A percentile compares a stretch with the other conserved stretches of the same genome.
Conservation (phyloP, 495 filamentous ascomycete species). For the Talaromyces liani region DNA sequence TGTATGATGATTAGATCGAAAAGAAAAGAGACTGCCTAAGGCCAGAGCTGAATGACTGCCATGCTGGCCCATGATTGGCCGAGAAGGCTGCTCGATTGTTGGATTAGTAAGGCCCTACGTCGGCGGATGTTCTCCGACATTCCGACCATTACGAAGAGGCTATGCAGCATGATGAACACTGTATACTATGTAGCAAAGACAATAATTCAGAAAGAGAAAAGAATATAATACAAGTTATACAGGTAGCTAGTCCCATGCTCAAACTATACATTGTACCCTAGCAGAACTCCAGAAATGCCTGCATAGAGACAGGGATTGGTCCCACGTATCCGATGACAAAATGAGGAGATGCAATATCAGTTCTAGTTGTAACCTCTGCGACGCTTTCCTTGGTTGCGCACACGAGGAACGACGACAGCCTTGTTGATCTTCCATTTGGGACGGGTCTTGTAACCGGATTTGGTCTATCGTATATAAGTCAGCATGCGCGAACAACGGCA, state of each 20-base stretch:
- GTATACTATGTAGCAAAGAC: no score
- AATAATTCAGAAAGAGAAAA: background rate
- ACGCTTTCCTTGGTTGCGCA: constrained; percentile 70
- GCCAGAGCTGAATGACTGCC: background rate
- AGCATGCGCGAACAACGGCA: constrained; percentile 15
- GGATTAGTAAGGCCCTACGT: background rate
- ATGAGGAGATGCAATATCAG: background rate
- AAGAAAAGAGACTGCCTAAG: background rate
- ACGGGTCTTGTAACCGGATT: constrained; percentile 95
- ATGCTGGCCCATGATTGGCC: background rate
- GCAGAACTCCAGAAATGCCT: background rate
- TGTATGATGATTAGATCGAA: background rate
- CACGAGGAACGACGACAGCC: constrained; percentile 66
- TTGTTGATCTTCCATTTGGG: constrained; percentile 70
- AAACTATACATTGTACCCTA: background rate
- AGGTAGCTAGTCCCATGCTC: background rate
- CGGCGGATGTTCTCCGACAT: background rate
- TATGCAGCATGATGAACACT: background rate
- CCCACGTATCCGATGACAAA: background rate
- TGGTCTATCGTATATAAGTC: constrained; percentile 52
- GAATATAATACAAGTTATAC: constrained; percentile 4
- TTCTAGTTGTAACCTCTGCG: constrained; percentile 40
- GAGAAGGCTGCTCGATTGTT: background rate
- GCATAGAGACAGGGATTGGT: background rate
- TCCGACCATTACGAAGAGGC: background rate